Evolutionary conservation across 2,329 filamentous ascomycete species (phyloP).

Genomic region (Fusarium papillatum): DNA sequence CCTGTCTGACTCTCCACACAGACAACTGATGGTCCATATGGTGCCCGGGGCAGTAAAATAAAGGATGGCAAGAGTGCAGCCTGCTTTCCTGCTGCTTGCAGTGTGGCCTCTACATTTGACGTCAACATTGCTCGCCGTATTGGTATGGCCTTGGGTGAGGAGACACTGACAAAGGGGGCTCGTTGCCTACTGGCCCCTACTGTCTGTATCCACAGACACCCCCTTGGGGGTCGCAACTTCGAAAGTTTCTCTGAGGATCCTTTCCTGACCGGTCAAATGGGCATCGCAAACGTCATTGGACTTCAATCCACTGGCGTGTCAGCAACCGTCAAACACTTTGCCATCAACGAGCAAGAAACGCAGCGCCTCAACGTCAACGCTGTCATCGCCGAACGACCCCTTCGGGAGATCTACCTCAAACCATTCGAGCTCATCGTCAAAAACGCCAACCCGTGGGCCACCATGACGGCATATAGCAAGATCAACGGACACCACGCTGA

Average conservation of each 20-base stretch:
- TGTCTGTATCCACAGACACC: conserved; percentile 44
- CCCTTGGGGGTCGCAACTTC: conserved; percentile 44
- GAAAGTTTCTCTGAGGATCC: conserved; percentile 46
- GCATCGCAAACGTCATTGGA: conserved; percentile 50
- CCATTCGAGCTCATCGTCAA: conserved; percentile 57
- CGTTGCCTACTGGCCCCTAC: conserved; percentile 70
- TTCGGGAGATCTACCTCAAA: conserved; percentile 48
- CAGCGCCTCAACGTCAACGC: conserved; percentile 45
- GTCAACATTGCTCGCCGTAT: conserved; percentile 67
- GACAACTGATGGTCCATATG: conserved; percentile 41
- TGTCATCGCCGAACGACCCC: conserved; percentile 38
- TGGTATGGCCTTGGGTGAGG: conserved; percentile 72
- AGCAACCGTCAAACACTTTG: conserved; percentile 59
- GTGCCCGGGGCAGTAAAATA: conserved; percentile 42
- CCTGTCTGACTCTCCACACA: background rate
- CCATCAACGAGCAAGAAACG: conserved; percentile 55
- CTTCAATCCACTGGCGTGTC: conserved; percentile 56
- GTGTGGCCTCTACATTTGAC: conserved; percentile 75
- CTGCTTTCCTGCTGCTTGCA: conserved; percentile 47
- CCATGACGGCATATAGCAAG: conserved; percentile 51
- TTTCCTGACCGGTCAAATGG: conserved; percentile 43
- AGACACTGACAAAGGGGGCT: conserved; percentile 70
- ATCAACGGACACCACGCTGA: conserved; percentile 57
- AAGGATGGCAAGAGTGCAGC: conserved; percentile 40
- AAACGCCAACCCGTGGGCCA: conserved; percentile 55